Evolutionary conservation across 306 rosid genomes (phyloP).

Genomic region (Mimosa pudica): DNA sequence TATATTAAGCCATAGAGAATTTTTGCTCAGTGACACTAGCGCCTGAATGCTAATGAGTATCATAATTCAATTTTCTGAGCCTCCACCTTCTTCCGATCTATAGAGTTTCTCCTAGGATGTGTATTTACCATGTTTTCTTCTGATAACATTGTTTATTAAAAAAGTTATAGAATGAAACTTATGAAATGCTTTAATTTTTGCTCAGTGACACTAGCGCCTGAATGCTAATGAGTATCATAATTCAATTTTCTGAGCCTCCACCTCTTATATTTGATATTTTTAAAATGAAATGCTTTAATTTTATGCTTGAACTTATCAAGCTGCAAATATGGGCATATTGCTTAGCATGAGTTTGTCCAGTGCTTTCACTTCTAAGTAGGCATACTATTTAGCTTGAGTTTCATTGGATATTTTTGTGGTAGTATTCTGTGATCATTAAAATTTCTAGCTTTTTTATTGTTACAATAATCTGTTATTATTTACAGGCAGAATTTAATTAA

Average conservation of each 20-base stretch:
- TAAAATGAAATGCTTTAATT: constrained; percentile 1
- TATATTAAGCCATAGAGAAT: background rate
- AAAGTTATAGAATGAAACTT: background rate
- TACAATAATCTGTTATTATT: constrained; percentile 5
- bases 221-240: constrained; percentile 7
- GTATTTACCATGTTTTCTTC: constrained; percentile 7
- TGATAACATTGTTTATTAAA: constrained; percentile 10
- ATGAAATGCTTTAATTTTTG: background rate
- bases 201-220: background rate
- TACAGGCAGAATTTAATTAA: constrained; percentile 63
- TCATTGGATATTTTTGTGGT: constrained; percentile 21
- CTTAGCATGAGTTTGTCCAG: constrained; percentile 37
- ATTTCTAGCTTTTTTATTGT: background rate
- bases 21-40: background rate
- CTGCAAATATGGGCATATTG: constrained; percentile 56
- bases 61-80: background rate
- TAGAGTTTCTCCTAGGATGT: background rate
- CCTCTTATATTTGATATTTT: background rate
- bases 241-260: background rate
- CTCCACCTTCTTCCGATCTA: background rate
- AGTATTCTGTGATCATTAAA: constrained; percentile 27
- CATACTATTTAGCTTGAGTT: background rate
- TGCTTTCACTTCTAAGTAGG: constrained; percentile 66
- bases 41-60: constrained; percentile 20
- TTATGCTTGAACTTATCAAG: constrained; percentile 45